Percentiles rank a stretch among this genome's conserved stretches.
Conservation (phyloP, 2,329 filamentous ascomycete genomes). For the Nothopassalora personata region DNA sequence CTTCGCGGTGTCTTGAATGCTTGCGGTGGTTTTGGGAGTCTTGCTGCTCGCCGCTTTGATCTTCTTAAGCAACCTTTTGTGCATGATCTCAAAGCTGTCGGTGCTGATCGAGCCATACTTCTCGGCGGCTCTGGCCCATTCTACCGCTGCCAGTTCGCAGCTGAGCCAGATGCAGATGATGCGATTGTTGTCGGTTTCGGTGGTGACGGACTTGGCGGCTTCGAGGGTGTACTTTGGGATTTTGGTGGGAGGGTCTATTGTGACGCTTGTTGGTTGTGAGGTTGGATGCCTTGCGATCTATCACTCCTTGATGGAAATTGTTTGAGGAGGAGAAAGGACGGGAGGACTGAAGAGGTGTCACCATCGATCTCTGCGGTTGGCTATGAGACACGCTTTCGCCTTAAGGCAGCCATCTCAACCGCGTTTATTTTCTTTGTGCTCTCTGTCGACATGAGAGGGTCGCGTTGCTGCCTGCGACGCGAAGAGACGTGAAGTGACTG, state of each 20-base stretch:
- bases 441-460: too few species aligned
- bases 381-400: too few species aligned
- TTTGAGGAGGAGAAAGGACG: too few species aligned
- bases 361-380: too few species aligned
- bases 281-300: too few species aligned
- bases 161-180: slow-evolving; percentile 1
- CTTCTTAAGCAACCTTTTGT: background rate
- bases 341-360: too few species aligned
- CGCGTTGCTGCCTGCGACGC: too few species aligned
- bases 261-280: background rate
- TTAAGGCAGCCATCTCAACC: too few species aligned
- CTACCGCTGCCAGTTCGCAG: background rate
- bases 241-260: background rate
- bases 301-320: too few species aligned
- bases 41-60: background rate
- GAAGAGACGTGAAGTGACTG: too few species aligned
- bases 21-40: background rate
- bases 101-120: background rate
- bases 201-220: background rate
- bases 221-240: background rate
- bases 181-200: background rate
- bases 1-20: background rate
- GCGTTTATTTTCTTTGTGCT: too few species aligned
- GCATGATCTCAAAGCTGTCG: background rate
- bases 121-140: background rate